These are phyloP conservation scores for Microbotryum saponariae DNA, from an alignment of 1,284 basidiomycete species.

Conservation along the genomic window DNA sequence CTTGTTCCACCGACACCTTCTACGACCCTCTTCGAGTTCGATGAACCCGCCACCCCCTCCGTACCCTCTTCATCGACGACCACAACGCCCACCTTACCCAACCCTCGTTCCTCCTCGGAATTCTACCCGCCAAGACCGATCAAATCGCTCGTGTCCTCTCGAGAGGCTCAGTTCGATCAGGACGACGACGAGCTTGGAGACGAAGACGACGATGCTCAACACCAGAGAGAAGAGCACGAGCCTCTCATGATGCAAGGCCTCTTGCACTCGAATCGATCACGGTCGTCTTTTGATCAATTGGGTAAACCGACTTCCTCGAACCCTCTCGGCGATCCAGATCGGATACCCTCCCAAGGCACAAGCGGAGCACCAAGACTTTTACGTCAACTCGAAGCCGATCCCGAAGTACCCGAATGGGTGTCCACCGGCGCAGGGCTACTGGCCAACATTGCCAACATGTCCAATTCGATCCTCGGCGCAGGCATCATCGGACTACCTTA, in stretches of 20 bases:
- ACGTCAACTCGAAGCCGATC: conserved; percentile 45
- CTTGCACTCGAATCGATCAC: conserved; percentile 24
- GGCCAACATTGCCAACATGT: conserved; percentile 64
- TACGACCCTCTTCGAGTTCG: neutral
- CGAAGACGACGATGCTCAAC: conserved; percentile 20
- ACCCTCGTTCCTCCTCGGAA: neutral
- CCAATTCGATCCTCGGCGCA: conserved; percentile 93
- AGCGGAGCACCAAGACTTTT: conserved; percentile 25
- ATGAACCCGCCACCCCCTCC: neutral
- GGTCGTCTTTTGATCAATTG: conserved; percentile 19
- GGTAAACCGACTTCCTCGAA: neutral
- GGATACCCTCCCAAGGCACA: neutral
- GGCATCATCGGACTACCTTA: conserved; percentile 63
- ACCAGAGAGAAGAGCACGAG: conserved; percentile 7
- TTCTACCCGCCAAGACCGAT: conserved; percentile 22
- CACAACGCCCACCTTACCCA: too few relatives aligned
- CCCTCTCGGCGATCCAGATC: too few relatives aligned
- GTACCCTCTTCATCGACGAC: neutral
- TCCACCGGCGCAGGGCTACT: conserved; percentile 62
- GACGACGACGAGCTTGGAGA: conserved; percentile 35
- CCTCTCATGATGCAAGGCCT: conserved; percentile 23
- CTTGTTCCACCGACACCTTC: too few relatives aligned
- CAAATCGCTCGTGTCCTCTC: conserved; percentile 34
- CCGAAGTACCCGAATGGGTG: conserved; percentile 42
- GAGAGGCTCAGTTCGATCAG: conserved; percentile 41